phyloP scores from a whole-genome alignment of 345 rosid species.

The Psidium guajava region DNA sequence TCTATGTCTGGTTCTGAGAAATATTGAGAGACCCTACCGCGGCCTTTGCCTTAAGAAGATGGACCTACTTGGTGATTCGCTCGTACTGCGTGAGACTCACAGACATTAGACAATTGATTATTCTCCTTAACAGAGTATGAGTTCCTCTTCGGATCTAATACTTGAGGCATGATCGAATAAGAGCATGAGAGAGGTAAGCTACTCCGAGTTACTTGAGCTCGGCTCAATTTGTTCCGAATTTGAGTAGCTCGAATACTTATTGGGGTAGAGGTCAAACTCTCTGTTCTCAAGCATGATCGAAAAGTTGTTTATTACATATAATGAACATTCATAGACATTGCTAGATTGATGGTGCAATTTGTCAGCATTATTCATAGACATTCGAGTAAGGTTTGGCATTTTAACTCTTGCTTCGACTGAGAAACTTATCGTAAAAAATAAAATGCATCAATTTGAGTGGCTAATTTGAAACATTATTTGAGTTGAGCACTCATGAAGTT shows the following conservation, averaged over 20 bases:
- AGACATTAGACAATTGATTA: neutral
- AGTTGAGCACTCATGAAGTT: neutral
- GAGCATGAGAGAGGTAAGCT: neutral
- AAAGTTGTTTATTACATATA: neutral
- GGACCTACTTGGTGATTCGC: neutral
- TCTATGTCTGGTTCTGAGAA: neutral
- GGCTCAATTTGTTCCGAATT: neutral
- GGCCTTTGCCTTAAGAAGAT: neutral
- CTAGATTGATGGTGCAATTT: neutral
- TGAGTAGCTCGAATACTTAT: neutral
- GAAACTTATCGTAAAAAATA: neutral
- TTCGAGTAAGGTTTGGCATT: neutral
- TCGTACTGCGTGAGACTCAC: neutral
- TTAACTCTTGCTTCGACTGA: neutral
- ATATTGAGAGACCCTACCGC: neutral
- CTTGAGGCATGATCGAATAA: neutral
- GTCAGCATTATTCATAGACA: no score
- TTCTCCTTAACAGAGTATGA: neutral
- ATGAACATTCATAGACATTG: neutral
- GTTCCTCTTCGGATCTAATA: neutral
- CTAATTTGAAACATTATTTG: no score
- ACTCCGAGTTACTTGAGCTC: neutral
- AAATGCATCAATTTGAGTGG: neutral
- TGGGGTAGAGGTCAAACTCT: neutral
- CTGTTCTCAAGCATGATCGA: neutral